Evolutionary conservation across 768 basidiomycete genomes (phyloP), one percentile per base, ranked within the genome.

Genomic region (Infundibulicybe gibba): DNA sequence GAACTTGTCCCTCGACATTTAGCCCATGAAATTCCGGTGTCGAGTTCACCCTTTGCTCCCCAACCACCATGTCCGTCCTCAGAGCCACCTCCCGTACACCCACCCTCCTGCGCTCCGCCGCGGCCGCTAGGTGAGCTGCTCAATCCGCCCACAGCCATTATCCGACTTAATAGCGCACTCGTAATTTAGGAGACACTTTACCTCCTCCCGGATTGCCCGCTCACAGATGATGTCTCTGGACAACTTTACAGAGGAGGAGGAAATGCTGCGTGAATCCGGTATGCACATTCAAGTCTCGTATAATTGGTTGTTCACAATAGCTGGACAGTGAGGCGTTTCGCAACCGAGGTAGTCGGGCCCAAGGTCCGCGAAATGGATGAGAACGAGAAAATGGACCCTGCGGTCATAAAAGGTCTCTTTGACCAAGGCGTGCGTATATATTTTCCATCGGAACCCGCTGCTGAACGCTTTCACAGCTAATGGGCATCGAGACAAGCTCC

Each of bases 281-380:
- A 55, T 38, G 79, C 66, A 5, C 15, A 13, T n/a, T n/a, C 13
- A 11, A 25, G 33, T 6, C n/a, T 33, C 32, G 37, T 9, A 6
- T 43, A 21, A 14, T 30, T 14, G 32, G 12, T 15, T 25, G 4
- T 45, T 47, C 47, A 49, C 37, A n/a, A 51, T 47, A 40, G 25
- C n/a, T 21, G 32, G 20, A 8, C 59, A 92, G 95, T 97, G 17
- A 76, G 76, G 57, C 86, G 90, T 20, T 98, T 97, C 57, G 91
- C 94, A 0, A 74, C 78, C 43, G 94, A 98, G 43, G 85, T 95
- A 21, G 81, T 99, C 15, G 89, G 70, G 3, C 97, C 97, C 41
- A 90, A 85, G 64, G 94, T 97, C 48, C 79, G 84, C 16, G 93
- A 94, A 64, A 99, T 99, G 97, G 97, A 99, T 60, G 97, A 99